Evolutionary conservation across 768 basidiomycete genomes (phyloP).

Genomic region (Chlorophyllum brunneum): DNA sequence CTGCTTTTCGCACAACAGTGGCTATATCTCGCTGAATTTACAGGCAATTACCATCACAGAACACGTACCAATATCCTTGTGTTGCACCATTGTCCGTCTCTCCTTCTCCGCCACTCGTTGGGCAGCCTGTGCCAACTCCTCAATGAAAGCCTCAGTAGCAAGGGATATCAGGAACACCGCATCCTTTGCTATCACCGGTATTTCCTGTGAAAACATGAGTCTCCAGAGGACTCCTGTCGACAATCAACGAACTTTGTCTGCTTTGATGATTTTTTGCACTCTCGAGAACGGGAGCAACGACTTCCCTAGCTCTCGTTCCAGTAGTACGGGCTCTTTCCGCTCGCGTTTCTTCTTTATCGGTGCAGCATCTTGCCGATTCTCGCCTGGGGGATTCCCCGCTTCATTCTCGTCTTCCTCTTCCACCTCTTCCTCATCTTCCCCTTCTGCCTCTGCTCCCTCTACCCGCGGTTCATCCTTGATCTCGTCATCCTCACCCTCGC

Average conservation of each 20-base stretch:
- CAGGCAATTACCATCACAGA: background rate
- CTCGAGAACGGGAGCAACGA: constrained; percentile 71
- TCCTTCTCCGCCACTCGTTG: constrained; percentile 68
- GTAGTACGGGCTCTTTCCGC: constrained; percentile 22
- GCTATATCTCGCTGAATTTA: constrained; percentile 33
- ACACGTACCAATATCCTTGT: constrained; percentile 71
- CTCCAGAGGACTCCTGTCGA: background rate
- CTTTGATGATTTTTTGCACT: constrained; percentile 83
- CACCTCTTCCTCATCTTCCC: constrained; percentile 7
- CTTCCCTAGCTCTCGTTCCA: constrained; percentile 49
- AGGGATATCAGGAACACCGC: constrained; percentile 76
- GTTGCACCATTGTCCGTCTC: constrained; percentile 70
- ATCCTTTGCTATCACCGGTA: constrained; percentile 72
- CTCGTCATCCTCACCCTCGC: constrained; percentile 3
- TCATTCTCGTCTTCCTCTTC: constrained; percentile 4
- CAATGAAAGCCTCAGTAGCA: constrained; percentile 88
- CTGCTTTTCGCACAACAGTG: constrained; percentile 56
- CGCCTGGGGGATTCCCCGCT: background rate
- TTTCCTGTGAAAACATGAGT: constrained; percentile 44
- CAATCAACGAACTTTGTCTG: constrained; percentile 59
- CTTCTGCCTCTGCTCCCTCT: background rate
- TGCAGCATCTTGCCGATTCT: constrained; percentile 8
- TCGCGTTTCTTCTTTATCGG: constrained; percentile 25
- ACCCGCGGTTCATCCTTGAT: background rate
- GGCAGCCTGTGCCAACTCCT: constrained; percentile 66